These are phyloP conservation scores for Sporisorium sorghi DNA, from an alignment of 1,284 basidiomycete genomes.

Conservation along the genomic window DNA sequence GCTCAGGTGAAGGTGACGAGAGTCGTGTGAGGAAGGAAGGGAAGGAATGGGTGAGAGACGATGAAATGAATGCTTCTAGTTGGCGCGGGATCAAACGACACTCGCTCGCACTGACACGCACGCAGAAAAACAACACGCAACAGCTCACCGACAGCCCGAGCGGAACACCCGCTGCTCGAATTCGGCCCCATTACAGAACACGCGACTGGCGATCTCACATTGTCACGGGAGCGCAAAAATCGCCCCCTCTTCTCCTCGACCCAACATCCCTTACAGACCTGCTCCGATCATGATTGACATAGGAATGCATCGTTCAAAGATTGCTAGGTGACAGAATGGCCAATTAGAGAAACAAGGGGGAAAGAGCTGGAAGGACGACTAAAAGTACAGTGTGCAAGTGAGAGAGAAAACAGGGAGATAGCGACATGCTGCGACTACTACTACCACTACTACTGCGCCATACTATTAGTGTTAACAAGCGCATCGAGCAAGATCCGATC, in stretches of 20 bases:
- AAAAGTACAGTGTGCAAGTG: neutral
- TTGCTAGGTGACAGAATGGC: neutral
- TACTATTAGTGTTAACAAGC: constrained; percentile 24
- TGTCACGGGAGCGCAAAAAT: neutral
- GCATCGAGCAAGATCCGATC: constrained; percentile 36
- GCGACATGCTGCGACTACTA: neutral
- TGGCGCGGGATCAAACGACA: constrained; percentile 2
- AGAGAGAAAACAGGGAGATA: neutral
- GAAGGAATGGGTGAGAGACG: neutral
- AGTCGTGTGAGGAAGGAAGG: neutral
- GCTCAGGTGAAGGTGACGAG: neutral
- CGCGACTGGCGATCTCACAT: neutral
- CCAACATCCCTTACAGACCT: no score
- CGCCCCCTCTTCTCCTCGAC: neutral
- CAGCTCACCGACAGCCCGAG: neutral
- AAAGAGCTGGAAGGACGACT: neutral
- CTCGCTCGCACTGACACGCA: neutral
- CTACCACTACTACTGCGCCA: constrained; percentile 6
- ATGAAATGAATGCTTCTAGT: neutral
- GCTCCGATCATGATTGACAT: neutral
- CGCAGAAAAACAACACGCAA: neutral
- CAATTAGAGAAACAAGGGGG: neutral
- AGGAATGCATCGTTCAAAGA: neutral
- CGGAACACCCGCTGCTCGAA: constrained; percentile 2
- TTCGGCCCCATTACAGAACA: neutral